Base-by-base conservation (phyloP, 2,329 filamentous ascomycete genomes). In the Fusarium nematophilum region DNA sequence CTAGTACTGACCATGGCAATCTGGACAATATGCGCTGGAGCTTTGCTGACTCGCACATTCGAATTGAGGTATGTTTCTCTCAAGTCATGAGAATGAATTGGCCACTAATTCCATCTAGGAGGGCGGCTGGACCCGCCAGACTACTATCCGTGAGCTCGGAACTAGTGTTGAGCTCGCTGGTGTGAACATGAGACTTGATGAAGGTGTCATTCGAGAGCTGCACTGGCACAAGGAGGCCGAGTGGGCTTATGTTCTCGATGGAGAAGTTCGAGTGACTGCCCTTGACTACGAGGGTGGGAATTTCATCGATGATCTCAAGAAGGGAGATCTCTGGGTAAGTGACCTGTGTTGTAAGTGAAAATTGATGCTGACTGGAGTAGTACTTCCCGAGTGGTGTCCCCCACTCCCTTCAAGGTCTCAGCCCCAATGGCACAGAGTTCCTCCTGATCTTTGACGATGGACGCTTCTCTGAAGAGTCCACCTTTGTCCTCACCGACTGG, bases 161-260 rank as follows among this genome's bases (percentile, higher is more conserved):
- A 83, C 83, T 7, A 89, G 86, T 64, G 81, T 85, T n/a, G 88
- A 92, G 70, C 82, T 93, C 37, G 90, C 90, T 3, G 86, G 87
- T 33, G 90, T 92, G 49, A 91, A 93, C 72, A 93, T 93, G 90
- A 84, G 90, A 9, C 84, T 93, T 3, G 89, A 88, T 31, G 77
- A 85, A 60, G 89, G 89, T 29, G 90, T 88, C 26, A 91, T 91
- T 65, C 87, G 90, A 23, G 90, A 93, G 72, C 80, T 93, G 8
- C 90, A 93, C 70, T 93, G 90, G 90, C 90, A 93, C 78, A 91
- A 90, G 66, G 88, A 91, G 72, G 89, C 88, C 30, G 90, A 93
- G 70, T 92, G 90, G 90, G 88, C 88, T 0, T 92, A 90, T 59
- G 86, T 92, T 3, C 82, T 92, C 1, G 85, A 89, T 52, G 90